These are phyloP conservation scores for Pleurotus eryngii DNA, from an alignment of 768 basidiomycete species.

Conservation along the genomic window DNA sequence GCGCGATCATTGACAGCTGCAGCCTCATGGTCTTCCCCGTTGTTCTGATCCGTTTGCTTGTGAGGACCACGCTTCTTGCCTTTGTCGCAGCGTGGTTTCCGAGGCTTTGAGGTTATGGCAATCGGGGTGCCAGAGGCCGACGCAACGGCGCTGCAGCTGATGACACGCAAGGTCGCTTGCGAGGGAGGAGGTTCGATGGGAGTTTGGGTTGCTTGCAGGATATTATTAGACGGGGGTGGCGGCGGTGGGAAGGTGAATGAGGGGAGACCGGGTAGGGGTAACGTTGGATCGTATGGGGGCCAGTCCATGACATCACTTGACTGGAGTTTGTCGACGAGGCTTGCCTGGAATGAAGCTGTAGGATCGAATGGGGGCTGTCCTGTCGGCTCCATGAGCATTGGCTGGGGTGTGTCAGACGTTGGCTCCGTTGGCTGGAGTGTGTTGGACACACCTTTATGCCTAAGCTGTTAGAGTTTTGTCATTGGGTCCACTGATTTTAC, in stretches of 20 bases:
- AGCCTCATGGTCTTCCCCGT: neutral
- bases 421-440: neutral
- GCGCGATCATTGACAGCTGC: neutral
- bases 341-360: too few species aligned
- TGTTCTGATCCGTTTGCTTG: neutral
- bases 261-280: neutral
- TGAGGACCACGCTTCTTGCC: neutral
- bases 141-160: neutral
- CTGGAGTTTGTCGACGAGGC: too few species aligned
- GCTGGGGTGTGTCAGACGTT: neutral
- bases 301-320: too few species aligned
- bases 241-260: neutral
- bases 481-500: neutral
- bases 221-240: neutral
- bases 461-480: neutral
- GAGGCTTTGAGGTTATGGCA: neutral
- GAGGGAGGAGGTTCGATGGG: neutral
- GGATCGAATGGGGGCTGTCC: neutral
- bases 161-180: neutral
- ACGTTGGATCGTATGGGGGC: neutral
- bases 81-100: neutral
- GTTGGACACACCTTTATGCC: neutral
- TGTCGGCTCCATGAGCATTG: neutral
- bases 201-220: neutral
- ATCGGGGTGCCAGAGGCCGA: neutral